Percentiles rank a stretch among this genome's conserved stretches.
phyloP scores from a whole-genome alignment of 768 basidiomycete genomes.

The Sarcomyxa edulis region DNA sequence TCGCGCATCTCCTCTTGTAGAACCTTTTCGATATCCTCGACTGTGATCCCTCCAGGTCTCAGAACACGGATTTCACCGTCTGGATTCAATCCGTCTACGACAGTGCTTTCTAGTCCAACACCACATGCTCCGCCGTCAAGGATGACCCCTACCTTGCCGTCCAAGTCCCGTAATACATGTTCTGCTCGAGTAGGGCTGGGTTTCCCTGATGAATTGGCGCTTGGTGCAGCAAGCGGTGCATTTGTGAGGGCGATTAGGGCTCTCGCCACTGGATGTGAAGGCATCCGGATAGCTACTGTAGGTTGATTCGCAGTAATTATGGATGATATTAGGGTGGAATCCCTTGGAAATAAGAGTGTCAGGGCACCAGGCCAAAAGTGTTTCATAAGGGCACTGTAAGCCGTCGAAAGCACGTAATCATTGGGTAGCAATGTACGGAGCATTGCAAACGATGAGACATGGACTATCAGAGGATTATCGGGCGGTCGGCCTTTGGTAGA shows the following conservation, averaged over 20 bases:
- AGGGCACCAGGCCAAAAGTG: constrained; percentile 95
- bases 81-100: constrained; percentile 78
- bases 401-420: constrained; percentile 49
- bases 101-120: constrained; percentile 94
- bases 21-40: constrained; percentile 74
- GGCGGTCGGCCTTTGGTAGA: constrained; percentile 85
- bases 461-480: constrained; percentile 97
- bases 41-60: constrained; percentile 88
- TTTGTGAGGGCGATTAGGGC: constrained; percentile 76
- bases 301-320: constrained; percentile 76
- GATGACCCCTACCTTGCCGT: constrained; percentile 69
- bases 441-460: constrained; percentile 86
- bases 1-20: constrained; percentile 37
- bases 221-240: constrained; percentile 86
- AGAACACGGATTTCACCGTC: constrained; percentile 79
- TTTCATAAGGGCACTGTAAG: constrained; percentile 72
- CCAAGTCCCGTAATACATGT: constrained; percentile 78
- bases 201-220: constrained; percentile 90
- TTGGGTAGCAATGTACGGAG: constrained; percentile 68
- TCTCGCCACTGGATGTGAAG: constrained; percentile 88
- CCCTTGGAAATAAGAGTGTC: constrained; percentile 84
- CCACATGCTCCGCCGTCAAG: constrained; percentile 90
- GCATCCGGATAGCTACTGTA: constrained; percentile 90
- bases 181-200: constrained; percentile 89
- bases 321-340: constrained; percentile 54